These are phyloP conservation scores for Xylaria sp. DNA, from an alignment of 2,329 filamentous ascomycete species.

Conservation along the genomic window DNA sequence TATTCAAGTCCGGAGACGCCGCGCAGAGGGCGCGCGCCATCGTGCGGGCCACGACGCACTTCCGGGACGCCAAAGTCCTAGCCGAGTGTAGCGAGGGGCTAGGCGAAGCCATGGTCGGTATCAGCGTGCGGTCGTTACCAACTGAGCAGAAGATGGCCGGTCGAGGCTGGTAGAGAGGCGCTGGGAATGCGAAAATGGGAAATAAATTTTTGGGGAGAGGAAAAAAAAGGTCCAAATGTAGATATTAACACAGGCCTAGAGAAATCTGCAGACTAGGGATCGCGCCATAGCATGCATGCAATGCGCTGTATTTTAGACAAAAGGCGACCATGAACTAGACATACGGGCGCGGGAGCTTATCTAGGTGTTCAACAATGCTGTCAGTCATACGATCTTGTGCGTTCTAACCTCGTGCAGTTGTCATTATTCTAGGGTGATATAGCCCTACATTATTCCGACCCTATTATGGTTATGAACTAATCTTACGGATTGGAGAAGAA, in stretches of 20 bases:
- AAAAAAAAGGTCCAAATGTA: neutral
- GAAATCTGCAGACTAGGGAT: neutral
- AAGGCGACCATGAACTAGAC: slow-evolving; percentile 6
- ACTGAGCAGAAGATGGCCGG: slow-evolving; percentile 84
- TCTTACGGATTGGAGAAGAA: neutral
- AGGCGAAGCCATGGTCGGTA: slow-evolving; percentile 98
- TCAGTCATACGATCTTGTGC: neutral
- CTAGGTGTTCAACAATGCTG: slow-evolving; percentile 26
- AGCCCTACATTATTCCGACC: neutral
- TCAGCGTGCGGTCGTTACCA: slow-evolving; percentile 84
- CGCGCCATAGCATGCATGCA: neutral
- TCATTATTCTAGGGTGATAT: neutral
- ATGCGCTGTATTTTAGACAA: slow-evolving; percentile 21
- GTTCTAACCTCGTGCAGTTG: neutral
- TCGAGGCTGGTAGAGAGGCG: slow-evolving; percentile 78
- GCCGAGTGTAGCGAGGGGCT: slow-evolving; percentile 88
- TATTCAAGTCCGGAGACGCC: slow-evolving; percentile 96
- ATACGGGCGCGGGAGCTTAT: neutral
- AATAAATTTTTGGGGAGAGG: neutral
- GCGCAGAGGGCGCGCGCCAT: slow-evolving; percentile 92
- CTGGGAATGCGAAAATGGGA: neutral
- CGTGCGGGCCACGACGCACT: slow-evolving; percentile 93
- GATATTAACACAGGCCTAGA: neutral
- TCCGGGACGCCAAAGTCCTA: slow-evolving; percentile 83
- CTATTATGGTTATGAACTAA: neutral